Evolutionary conservation across 2,329 filamentous ascomycete species (phyloP).

Genomic region (Paecilomyces sp.): DNA sequence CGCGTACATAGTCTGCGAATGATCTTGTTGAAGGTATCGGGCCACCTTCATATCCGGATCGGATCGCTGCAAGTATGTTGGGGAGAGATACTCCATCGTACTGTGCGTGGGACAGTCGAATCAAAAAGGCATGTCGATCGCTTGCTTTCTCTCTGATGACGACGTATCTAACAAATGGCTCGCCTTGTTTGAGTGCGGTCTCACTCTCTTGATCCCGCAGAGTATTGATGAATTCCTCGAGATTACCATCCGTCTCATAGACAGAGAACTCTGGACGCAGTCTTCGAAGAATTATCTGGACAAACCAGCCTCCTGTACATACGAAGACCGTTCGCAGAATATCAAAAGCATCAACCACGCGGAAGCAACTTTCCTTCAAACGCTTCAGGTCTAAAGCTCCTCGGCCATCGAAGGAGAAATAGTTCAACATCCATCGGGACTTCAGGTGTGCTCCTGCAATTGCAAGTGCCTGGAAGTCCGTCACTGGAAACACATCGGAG

Average conservation of each 20-base stretch:
- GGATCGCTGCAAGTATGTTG: conserved; percentile 54
- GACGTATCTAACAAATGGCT: conserved; percentile 55
- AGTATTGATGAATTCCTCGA: conserved; percentile 47
- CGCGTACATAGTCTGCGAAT: conserved; percentile 42
- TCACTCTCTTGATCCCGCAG: conserved; percentile 51
- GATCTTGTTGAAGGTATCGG: conserved; percentile 33
- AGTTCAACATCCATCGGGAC: conserved; percentile 33
- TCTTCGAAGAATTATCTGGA: conserved; percentile 53
- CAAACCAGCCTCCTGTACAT: conserved; percentile 42
- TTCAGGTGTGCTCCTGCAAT: conserved; percentile 28
- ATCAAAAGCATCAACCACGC: conserved; percentile 55
- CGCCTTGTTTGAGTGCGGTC: conserved; percentile 50
- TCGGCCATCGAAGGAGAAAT: conserved; percentile 54
- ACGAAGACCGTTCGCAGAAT: conserved; percentile 62
- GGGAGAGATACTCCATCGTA: conserved; percentile 64
- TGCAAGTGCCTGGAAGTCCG: conserved; percentile 39
- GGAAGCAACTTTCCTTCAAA: conserved; percentile 31
- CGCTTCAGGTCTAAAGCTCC: conserved; percentile 43
- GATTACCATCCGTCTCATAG: conserved; percentile 45
- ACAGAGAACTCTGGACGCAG: conserved; percentile 46
- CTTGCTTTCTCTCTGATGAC: conserved; percentile 39
- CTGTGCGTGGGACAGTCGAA: conserved; percentile 62
- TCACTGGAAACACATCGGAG: conserved; percentile 50
- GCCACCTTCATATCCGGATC: conserved; percentile 43
- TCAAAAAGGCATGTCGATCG: conserved; percentile 42